These are phyloP conservation scores for Beauveria brongniartii DNA, from an alignment of 2,329 filamentous ascomycete genomes.

Conservation along the genomic window DNA sequence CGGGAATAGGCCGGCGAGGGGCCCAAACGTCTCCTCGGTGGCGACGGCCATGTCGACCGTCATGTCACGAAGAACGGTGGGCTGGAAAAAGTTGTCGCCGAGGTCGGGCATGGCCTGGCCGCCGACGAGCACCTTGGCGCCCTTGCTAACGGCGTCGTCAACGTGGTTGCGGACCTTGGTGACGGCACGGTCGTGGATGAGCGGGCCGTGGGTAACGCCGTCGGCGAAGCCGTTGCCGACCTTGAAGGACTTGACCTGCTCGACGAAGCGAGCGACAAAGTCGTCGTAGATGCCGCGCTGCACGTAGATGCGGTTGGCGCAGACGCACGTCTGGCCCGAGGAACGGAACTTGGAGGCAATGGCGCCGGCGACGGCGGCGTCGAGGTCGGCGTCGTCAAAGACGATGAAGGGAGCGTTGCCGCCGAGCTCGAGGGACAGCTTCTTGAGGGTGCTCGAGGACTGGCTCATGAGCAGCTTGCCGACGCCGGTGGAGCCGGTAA, in stretches of 20 bases:
- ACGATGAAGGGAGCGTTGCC: slow-evolving; percentile 96
- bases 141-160: slow-evolving; percentile 68
- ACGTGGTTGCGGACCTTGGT: slow-evolving; percentile 75
- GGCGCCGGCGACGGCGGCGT: slow-evolving; percentile 73
- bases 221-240: slow-evolving; percentile 67
- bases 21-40: slow-evolving; percentile 89
- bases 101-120: slow-evolving; percentile 67
- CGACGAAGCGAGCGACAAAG: slow-evolving; percentile 61
- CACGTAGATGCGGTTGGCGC: slow-evolving; percentile 75
- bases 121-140: slow-evolving; percentile 65
- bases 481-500: slow-evolving; percentile 71
- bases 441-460: slow-evolving; percentile 74
- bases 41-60: slow-evolving; percentile 77
- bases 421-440: slow-evolving; percentile 78
- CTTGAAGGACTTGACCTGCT: slow-evolving; percentile 65
- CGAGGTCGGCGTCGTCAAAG: slow-evolving; percentile 89
- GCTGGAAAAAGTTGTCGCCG: slow-evolving; percentile 80
- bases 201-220: slow-evolving; percentile 67
- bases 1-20: slow-evolving; percentile 80
- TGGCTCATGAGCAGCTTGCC: slow-evolving; percentile 83
- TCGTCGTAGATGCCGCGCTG: slow-evolving; percentile 70
- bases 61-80: slow-evolving; percentile 84
- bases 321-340: slow-evolving; percentile 93
- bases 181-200: slow-evolving; percentile 79
- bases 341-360: slow-evolving; percentile 87